A percentile compares a stretch with the other conserved stretches of the same genome.
phyloP scores from a whole-genome alignment of 2,329 filamentous ascomycete genomes.

The Hortaea werneckii region DNA sequence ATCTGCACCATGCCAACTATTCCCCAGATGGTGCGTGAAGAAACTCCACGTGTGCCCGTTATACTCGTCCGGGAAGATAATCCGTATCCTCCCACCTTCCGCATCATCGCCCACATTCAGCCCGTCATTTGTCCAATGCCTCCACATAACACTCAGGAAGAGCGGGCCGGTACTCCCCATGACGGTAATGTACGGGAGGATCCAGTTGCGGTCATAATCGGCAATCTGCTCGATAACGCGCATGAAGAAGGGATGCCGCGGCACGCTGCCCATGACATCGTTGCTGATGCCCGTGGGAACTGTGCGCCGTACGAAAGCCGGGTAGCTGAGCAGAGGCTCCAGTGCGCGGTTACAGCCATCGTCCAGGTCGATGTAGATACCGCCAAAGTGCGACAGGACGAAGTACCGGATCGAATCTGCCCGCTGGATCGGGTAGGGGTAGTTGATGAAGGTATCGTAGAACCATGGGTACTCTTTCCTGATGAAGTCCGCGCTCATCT shows the following conservation, averaged over 20 bases:
- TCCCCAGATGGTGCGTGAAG: constrained; percentile 56
- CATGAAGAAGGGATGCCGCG: constrained; percentile 65
- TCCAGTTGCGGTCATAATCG: constrained; percentile 58
- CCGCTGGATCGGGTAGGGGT: constrained; percentile 65
- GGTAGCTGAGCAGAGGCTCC: constrained; percentile 55
- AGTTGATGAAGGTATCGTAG: constrained; percentile 58
- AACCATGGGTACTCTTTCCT: constrained; percentile 64
- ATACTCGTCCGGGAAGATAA: constrained; percentile 62
- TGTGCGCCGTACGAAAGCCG: constrained; percentile 61
- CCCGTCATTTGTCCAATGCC: constrained; percentile 54
- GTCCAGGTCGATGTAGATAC: constrained; percentile 73
- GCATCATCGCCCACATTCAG: constrained; percentile 32
- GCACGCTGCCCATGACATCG: constrained; percentile 66
- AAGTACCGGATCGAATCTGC: constrained; percentile 72
- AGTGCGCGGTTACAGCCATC: constrained; percentile 57
- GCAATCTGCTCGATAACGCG: constrained; percentile 58
- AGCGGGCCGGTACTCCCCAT: constrained; percentile 71
- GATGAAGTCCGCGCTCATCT: constrained; percentile 60
- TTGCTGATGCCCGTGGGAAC: constrained; percentile 70
- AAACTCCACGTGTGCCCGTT: constrained; percentile 60
- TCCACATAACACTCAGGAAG: constrained; percentile 66
- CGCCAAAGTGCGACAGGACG: constrained; percentile 64
- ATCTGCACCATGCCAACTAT: constrained; percentile 56
- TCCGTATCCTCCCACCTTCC: constrained; percentile 46
- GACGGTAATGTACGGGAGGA: constrained; percentile 63